Base-by-base conservation (phyloP, 768 basidiomycete genomes). In the Podaxis pistillaris region DNA sequence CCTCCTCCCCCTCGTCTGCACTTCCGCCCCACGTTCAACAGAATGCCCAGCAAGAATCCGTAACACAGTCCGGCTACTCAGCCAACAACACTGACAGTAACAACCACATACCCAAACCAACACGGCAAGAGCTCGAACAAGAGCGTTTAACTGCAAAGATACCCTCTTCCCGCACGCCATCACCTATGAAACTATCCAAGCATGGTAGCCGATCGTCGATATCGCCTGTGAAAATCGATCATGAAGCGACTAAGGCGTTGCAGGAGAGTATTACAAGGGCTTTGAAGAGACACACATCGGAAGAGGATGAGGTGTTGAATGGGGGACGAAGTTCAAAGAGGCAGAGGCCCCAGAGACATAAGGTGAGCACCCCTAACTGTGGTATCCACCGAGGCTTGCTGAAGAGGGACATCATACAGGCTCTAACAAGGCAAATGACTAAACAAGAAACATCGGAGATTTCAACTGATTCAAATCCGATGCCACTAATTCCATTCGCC, bases 181-280 rank as follows among this genome's bases (percentile, higher is more conserved):
- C 82, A 2, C 86, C 85, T 0, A 79, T 87, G 76, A 85, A 83
- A 61, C 44, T 79, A 4, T 72, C 68, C 60, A 36, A 51, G 8
- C 30, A 54, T 28, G 66, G 64, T 51, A 69, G 67, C 58, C 59
- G 70, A 47, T 62, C 67, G 28, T 76, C 75, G 12, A 63, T 73
- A 12, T 81, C 81, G 0, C 81, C 77, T 46, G 73, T 78, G 26
- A 79, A 80, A 57, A 77, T 84, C 33, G 77, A 80, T 52, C 74
- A 76, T 53, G 78, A 81, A 54, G 79, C 79, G 26, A 76, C 86
- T n/a, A 82, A 78, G 67, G 87, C 83, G 17, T 75, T 91, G 22
- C 83, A 89, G 64, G 87, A 90, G 65, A 88, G 84, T 63, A 83
- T 92, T 54, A 84, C 85, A 4, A 82, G 83, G 22, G 72, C 91